Evolutionary conservation across 2,329 filamentous ascomycete species (phyloP), one percentile per base, ranked within the genome.

Genomic region (Botrytis paeoniae): DNA sequence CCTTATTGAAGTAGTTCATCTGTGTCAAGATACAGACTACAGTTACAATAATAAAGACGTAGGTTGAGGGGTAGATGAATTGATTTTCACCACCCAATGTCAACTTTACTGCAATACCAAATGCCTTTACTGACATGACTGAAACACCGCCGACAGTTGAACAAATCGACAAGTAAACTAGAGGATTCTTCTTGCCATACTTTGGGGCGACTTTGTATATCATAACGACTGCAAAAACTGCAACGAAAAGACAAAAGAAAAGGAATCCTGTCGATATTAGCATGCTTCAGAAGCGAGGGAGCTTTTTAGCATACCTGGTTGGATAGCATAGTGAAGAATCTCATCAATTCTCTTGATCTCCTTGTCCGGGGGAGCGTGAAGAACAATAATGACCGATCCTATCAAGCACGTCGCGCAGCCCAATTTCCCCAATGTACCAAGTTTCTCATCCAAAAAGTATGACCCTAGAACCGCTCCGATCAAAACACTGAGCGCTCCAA

Each of bases 1-100:
- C 96, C 84, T 99, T 99, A 87, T 99, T 99, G 84, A 99, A 97
- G 83, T 99, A 99, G 83, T 99, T 99, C 96, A 99, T 98, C 86
- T 99, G 96, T 14, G 95, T 98, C 77, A 99, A 83, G 81, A 99
- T 98, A 85, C 96, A 99, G 76, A 98, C 93, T 4, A 88, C 87
- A 0, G 95, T 96, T 76, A 98, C 89, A 77, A 99, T 98, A 83
- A 95, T 91, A 82, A 99, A 99, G 76, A 98, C 95, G 79, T 99
- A 99, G 74, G 97, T 99, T 68, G 94, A 97, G 3, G 97, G 93
- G 78, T 97, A 93, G 8, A 89, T 90, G 82, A 99, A 98, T 83
- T 99, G 96, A 83, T 99, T 99, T 83, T 97, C 92, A 71, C 95
- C 96, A 65, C 88, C 90, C 77, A 99, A 89, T 0, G 95, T 98